phyloP scores from a whole-genome alignment of 2,329 filamentous ascomycete genomes.

The Herpotrichia juniperi region DNA sequence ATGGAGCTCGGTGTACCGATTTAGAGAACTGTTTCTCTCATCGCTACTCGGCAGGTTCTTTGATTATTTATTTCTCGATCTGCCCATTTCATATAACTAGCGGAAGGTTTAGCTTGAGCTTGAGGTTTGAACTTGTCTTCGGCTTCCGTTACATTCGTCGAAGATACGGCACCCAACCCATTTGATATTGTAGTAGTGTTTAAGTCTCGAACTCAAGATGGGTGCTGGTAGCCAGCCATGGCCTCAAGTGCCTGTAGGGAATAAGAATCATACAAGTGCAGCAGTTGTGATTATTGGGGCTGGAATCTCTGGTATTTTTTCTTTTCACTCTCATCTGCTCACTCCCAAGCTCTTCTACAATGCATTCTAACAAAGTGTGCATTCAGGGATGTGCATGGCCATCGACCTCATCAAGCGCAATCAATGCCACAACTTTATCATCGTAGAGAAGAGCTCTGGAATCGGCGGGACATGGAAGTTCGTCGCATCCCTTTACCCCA shows the following conservation, averaged over 20 bases:
- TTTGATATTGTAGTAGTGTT: too few species aligned
- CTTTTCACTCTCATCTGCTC: background rate
- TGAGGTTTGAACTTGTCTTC: too few species aligned
- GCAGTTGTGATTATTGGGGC: conserved; percentile 65
- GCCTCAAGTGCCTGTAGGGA: conserved; percentile 54
- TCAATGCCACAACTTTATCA: conserved; percentile 61
- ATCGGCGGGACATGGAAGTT: conserved; percentile 59
- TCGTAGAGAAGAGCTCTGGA: conserved; percentile 61
- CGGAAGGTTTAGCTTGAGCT: too few species aligned
- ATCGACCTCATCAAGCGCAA: conserved; percentile 62
- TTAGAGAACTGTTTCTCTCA: too few species aligned
- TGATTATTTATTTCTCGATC: too few species aligned
- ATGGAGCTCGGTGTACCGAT: too few species aligned
- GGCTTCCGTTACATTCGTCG: too few species aligned
- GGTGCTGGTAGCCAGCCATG: conserved; percentile 48
- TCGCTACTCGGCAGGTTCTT: too few species aligned
- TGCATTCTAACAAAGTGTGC: background rate
- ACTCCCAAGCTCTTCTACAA: background rate
- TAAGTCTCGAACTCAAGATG: too few species aligned
- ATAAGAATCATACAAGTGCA: conserved; percentile 58
- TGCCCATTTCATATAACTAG: too few species aligned
- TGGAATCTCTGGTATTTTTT: conserved; percentile 55
- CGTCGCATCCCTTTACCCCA: conserved; percentile 3
- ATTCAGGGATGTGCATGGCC: conserved; percentile 60
- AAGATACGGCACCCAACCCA: too few species aligned